phyloP scores from a whole-genome alignment of 2,329 filamentous ascomycete genomes.

The Sclerotinia glacialis region DNA sequence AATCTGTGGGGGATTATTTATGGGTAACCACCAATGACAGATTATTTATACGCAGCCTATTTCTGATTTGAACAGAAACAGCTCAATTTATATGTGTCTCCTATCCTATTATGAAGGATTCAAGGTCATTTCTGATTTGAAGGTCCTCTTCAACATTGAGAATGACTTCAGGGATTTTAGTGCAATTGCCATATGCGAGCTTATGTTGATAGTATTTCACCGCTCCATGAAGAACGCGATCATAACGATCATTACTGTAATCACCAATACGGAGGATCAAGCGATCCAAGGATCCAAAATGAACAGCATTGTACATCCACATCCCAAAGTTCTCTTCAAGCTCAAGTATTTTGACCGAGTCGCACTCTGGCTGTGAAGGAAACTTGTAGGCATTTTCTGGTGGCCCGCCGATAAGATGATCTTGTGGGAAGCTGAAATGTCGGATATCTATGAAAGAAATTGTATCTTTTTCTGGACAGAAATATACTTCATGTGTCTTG shows the following conservation, averaged over 20 bases:
- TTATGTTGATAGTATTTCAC: neutral
- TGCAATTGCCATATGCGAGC: neutral
- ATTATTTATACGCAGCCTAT: too few species aligned
- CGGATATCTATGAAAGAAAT: neutral
- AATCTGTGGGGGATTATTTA: too few species aligned
- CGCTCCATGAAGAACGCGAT: neutral
- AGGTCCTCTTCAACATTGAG: neutral
- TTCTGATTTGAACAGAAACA: too few species aligned
- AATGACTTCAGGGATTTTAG: neutral
- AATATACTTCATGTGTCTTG: neutral
- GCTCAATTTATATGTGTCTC: neutral
- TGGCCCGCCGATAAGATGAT: neutral
- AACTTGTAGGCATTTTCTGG: neutral
- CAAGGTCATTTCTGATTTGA: neutral
- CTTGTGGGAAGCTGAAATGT: neutral
- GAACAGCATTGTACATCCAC: neutral
- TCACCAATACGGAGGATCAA: neutral
- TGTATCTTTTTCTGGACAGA: neutral
- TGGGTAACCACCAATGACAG: too few species aligned
- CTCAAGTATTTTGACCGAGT: neutral
- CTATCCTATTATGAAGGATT: neutral
- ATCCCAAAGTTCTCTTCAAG: neutral
- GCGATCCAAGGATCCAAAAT: slow-evolving; percentile 1
- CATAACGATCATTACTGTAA: too few species aligned
- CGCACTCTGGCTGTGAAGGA: neutral